These are phyloP conservation scores for Powellomyces hirtus DNA, from an alignment of 192 early-diverging fungal species.

Conservation along the genomic window DNA sequence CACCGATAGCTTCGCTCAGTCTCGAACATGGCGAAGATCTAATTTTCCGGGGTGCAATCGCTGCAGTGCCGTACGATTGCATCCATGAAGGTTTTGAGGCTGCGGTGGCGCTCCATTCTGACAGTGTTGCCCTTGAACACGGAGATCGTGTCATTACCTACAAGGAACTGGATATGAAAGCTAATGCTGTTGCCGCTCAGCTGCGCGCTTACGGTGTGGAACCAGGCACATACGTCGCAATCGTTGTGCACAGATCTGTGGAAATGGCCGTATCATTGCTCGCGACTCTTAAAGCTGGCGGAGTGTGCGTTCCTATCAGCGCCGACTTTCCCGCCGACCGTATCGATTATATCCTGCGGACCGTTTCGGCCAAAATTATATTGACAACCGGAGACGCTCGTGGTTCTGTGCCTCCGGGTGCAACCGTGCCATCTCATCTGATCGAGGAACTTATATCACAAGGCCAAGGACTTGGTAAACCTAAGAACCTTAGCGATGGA, in stretches of 20 bases:
- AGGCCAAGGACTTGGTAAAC: background rate
- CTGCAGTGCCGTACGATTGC: background rate
- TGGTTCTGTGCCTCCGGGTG: no score
- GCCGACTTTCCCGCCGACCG: slow-evolving; percentile 27
- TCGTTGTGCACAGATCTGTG: slow-evolving; percentile 27
- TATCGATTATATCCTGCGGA: slow-evolving; percentile 27
- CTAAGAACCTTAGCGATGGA: background rate
- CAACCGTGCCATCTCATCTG: background rate
- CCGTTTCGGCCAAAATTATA: background rate
- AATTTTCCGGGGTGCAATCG: background rate
- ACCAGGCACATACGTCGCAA: slow-evolving; percentile 17
- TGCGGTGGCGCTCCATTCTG: slow-evolving; percentile 11
- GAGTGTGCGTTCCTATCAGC: slow-evolving; percentile 27
- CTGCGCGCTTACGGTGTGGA: slow-evolving; percentile 17
- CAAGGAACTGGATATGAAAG: slow-evolving; percentile 26
- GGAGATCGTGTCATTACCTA: slow-evolving; percentile 35
- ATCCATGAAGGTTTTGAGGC: slow-evolving; percentile 18
- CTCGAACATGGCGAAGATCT: background rate
- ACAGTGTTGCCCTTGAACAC: slow-evolving; percentile 21
- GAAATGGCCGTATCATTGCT: slow-evolving; percentile 28
- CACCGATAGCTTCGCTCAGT: background rate
- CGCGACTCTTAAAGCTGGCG: slow-evolving; percentile 34
- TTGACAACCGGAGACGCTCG: no score
- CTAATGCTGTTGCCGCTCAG: slow-evolving; percentile 16
- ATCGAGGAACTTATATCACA: background rate